Evolutionary conservation across 148 eudicot species (phyloP).

Genomic region (Arbutus unedo): DNA sequence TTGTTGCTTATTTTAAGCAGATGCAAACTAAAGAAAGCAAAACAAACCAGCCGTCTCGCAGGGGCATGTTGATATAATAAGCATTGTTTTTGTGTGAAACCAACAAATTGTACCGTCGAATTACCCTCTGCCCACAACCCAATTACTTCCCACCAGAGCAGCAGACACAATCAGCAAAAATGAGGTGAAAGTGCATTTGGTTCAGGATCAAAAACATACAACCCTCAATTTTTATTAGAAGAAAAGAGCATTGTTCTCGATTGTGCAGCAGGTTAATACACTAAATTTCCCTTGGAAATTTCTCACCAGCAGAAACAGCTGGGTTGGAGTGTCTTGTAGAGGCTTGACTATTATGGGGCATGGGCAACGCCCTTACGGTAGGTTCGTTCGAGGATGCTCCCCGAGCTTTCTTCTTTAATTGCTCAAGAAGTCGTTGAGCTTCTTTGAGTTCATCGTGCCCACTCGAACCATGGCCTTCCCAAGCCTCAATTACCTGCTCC

Average conservation of each 20-base stretch:
- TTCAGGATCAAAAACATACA: neutral
- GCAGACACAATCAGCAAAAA: conserved; percentile 9
- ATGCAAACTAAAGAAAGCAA: neutral
- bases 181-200: neutral
- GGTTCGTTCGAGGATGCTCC: conserved; percentile 26
- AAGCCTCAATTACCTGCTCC: conserved; percentile 65
- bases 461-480: conserved; percentile 70
- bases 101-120: neutral
- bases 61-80: neutral
- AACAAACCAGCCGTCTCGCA: neutral
- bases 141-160: neutral
- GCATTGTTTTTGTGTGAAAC: neutral
- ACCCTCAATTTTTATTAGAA: neutral
- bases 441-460: conserved; percentile 65
- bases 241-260: neutral
- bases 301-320: conserved; percentile 3
- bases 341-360: conserved; percentile 36
- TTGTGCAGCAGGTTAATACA: neutral
- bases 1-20: neutral
- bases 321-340: conserved; percentile 36
- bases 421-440: conserved; percentile 59
- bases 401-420: conserved; percentile 53
- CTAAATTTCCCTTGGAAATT: conserved; percentile 16
- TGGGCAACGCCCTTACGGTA: conserved; percentile 52
- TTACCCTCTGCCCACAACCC: neutral